These are phyloP conservation scores for Neopestalotiopsis clavispora DNA, from an alignment of 2,329 filamentous ascomycete genomes.

Conservation along the genomic window DNA sequence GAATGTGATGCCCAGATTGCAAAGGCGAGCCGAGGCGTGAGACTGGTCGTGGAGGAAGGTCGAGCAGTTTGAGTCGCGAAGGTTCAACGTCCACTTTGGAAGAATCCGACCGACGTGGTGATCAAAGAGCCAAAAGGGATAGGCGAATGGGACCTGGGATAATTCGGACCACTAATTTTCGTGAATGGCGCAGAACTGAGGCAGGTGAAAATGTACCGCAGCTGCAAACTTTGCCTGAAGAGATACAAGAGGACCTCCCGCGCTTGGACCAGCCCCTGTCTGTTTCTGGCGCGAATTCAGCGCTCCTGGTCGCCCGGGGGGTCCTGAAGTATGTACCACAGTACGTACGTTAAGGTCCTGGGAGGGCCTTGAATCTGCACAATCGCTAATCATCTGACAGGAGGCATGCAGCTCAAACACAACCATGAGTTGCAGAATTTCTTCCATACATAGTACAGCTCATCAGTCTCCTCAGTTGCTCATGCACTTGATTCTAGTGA, in stretches of 20 bases:
- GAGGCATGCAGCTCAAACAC: neutral
- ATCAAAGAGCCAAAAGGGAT: conserved; percentile 17
- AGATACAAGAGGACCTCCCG: neutral
- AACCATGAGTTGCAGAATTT: neutral
- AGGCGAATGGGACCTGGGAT: conserved; percentile 11
- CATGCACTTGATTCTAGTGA: neutral
- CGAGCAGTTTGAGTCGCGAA: conserved; percentile 22
- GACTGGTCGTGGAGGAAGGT: conserved; percentile 14
- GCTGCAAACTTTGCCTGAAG: neutral
- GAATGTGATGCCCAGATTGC: conserved; percentile 13
- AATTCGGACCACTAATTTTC: conserved; percentile 18
- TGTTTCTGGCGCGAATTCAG: neutral
- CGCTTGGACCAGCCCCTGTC: conserved; percentile 1
- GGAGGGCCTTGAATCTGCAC: neutral
- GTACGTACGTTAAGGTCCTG: neutral
- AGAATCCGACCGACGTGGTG: conserved; percentile 15
- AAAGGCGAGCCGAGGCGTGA: neutral
- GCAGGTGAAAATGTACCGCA: neutral
- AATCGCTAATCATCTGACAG: conserved; percentile 1
- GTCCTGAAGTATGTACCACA: neutral
- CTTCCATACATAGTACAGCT: neutral
- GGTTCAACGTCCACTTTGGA: conserved; percentile 6
- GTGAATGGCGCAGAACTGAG: neutral
- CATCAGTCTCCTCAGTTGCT: neutral
- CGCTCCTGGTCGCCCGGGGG: neutral